These are phyloP conservation scores for Penicillium samsonianum DNA, from an alignment of 495 filamentous ascomycete genomes.

Conservation along the genomic window DNA sequence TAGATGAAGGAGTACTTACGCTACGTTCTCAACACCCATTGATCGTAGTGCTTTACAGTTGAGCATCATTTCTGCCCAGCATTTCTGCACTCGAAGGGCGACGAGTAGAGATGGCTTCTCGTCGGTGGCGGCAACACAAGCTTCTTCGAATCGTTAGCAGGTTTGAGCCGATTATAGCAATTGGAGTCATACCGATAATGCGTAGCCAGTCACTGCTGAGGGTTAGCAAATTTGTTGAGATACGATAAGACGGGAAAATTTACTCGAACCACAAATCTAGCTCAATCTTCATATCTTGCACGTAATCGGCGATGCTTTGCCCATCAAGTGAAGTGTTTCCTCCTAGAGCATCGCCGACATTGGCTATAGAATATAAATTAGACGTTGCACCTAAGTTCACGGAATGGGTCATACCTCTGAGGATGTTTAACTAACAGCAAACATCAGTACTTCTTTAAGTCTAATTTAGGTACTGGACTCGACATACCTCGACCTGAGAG, in stretches of 20 bases:
- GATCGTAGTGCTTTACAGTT: conserved; percentile 50
- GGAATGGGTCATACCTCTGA: conserved; percentile 33
- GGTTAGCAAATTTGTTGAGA: conserved; percentile 5
- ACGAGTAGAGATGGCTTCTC: conserved; percentile 40
- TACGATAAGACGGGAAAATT: conserved; percentile 4
- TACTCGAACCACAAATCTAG: conserved; percentile 51
- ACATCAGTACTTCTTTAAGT: conserved; percentile 9
- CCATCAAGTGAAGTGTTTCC: conserved; percentile 23
- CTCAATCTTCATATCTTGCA: conserved; percentile 48
- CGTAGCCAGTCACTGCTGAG: conserved; percentile 46
- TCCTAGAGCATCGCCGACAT: conserved; percentile 37
- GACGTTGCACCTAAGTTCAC: not conserved
- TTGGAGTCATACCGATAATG: conserved; percentile 37
- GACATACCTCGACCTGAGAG: conserved; percentile 52
- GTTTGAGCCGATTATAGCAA: not conserved
- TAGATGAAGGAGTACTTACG: conserved; percentile 20
- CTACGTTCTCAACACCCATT: conserved; percentile 52
- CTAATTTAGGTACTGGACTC: not conserved
- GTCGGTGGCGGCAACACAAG: conserved; percentile 24
- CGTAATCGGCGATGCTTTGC: conserved; percentile 39
- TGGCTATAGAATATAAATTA: conserved; percentile 24
- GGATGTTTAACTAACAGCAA: conserved; percentile 37
- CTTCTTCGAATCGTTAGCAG: conserved; percentile 20
- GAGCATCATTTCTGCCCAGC: conserved; percentile 52
- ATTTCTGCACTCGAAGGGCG: conserved; percentile 46